A percentile compares a stretch with the other conserved stretches of the same genome.
Conservation (phyloP, 148 eudicot species). For the Chenopodium formosanum region DNA sequence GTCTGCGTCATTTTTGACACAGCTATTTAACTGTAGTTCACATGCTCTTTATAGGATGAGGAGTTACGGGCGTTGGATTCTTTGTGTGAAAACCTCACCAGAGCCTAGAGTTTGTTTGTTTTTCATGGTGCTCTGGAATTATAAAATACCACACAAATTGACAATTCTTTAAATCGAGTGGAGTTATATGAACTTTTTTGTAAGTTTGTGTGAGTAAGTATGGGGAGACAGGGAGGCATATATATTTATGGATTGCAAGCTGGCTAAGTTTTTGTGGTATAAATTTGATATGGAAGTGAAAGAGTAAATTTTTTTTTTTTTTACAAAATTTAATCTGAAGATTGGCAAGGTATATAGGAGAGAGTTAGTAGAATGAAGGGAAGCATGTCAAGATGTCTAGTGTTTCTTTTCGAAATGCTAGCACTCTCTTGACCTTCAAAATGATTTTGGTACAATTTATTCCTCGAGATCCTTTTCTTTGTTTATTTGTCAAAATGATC, state of each 20-base stretch:
- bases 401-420: conserved; percentile 15
- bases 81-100: background rate
- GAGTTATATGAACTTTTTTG: background rate
- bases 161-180: background rate
- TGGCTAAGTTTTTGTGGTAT: background rate
- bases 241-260: background rate
- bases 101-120: background rate
- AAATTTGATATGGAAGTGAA: background rate
- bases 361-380: background rate
- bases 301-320: background rate
- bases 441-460: background rate
- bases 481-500: background rate
- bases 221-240: background rate
- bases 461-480: conserved; percentile 8
- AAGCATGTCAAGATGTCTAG: background rate
- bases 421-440: background rate
- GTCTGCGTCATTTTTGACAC: background rate
- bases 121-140: background rate
- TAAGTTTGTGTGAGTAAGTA: background rate
- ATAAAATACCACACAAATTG: background rate
- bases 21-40: background rate
- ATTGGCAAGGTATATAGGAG: background rate
- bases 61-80: background rate
- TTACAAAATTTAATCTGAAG: background rate
- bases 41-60: background rate